Evolutionary conservation across 257 asterid species (phyloP), one percentile per base, ranked within the genome.

Genomic region (Linderniella brevidens): DNA sequence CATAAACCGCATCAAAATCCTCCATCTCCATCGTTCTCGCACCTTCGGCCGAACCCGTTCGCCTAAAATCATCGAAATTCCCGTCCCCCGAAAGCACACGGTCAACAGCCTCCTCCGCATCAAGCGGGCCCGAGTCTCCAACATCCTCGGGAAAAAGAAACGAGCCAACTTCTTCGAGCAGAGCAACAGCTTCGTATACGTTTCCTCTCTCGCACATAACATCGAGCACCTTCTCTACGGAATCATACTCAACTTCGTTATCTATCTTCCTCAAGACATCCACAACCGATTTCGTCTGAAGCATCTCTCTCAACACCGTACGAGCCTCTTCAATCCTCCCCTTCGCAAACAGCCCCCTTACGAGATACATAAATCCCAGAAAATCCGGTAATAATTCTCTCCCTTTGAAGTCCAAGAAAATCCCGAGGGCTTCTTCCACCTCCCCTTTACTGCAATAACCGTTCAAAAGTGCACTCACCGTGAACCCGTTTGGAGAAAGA

Each of bases 251-350:
- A 60, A 53, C 73, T 52, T 59, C 92, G 41, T 47, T 59, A 38
- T 73, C 79, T 37, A 78, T 59, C 63, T 58, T 67, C 5, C 53
- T 54, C 54, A 84, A 65, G 61, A 74, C 69, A 67, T 68, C 70
- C 57, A 67, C 50, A 25, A 84, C 79, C 10, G 74, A 71, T 54
- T 51, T 60, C 20, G 58, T 60, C 49, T 62, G 80, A 62, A 88
- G 86, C 98, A 88, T 88, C 69, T 74, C 80, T 60, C 80, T 74
- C 56, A 84, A 68, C 60, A 88, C 66, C 59, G 72, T 66, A 48
- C 77, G 70, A 50, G 92, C 77, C 69, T 88, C 98, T 69, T 84
- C 98, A 93, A 88, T 80, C 63, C 98, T 80, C 59, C 98, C 98
- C 68, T 81, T 88, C 17, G 82, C 75, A 60, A 76, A 76, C 50